Evolutionary conservation across 768 basidiomycete genomes (phyloP).

Genomic region (Boletus sensibilis): DNA sequence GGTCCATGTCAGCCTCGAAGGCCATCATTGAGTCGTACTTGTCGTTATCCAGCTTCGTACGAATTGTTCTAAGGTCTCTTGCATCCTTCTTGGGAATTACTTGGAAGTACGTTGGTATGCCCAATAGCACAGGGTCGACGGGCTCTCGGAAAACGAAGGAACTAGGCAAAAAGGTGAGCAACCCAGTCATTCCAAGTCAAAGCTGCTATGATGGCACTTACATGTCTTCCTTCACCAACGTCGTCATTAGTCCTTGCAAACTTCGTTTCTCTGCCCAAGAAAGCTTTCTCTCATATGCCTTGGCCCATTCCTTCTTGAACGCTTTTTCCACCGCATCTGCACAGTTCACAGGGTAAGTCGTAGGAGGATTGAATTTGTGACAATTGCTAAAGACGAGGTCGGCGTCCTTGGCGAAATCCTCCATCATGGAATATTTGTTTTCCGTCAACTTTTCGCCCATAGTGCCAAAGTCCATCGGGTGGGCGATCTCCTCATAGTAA

Average conservation of each 20-base stretch:
- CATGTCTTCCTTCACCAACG: constrained; percentile 67
- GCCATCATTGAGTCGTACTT: constrained; percentile 77
- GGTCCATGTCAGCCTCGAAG: constrained; percentile 80
- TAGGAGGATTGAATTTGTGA: constrained; percentile 86
- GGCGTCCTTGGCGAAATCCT: constrained; percentile 75
- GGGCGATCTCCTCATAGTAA: constrained; percentile 86
- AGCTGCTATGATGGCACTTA: constrained; percentile 31
- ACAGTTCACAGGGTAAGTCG: constrained; percentile 68
- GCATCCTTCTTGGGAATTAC: constrained; percentile 83
- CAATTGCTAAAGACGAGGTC: constrained; percentile 88
- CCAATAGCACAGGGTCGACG: constrained; percentile 82
- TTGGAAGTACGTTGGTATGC: constrained; percentile 86
- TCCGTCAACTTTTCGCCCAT: constrained; percentile 66
- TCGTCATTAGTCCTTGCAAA: constrained; percentile 66
- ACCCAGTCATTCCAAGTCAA: neutral
- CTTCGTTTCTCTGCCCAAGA: constrained; percentile 78
- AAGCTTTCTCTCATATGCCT: constrained; percentile 69
- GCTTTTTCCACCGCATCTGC: constrained; percentile 71
- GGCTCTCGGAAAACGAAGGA: constrained; percentile 79
- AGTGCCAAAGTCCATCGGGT: constrained; percentile 94
- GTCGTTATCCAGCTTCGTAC: constrained; percentile 75
- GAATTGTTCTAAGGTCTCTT: constrained; percentile 82
- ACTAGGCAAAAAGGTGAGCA: constrained; percentile 34
- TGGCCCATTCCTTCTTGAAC: constrained; percentile 87
- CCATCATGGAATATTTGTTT: constrained; percentile 75